Base-by-base conservation (phyloP, 2,329 filamentous ascomycete species). In the Lachnellula occidentalis region DNA sequence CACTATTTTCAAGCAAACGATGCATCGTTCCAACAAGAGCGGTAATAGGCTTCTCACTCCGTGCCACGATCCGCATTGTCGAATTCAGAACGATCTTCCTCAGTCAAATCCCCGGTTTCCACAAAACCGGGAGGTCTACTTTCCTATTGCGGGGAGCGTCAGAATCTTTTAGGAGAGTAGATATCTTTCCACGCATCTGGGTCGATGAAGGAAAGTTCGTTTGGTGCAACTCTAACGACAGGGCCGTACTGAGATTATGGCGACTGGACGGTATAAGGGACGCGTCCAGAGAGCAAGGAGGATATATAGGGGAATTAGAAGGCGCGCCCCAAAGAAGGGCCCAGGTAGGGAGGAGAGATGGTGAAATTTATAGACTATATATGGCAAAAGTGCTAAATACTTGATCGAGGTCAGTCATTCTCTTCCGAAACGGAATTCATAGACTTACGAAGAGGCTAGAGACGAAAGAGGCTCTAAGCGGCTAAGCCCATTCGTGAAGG, bases 1-100 rank as follows among this genome's bases (percentile, higher is more conserved):
- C 36, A 5, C 22, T 71, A 24, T 75, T 77, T 58, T 79, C 76
- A 5, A 88, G 76, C 6, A 89, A 72, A 61, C 85, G 82, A 14
- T 54, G 51, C 57, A 15, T 61, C 31, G 51, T 56, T 9, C 62
- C 63, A 14, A 57, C 56, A 21, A 67, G 37, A 8, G 65, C 53
- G 2, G 64, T 67, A 1, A 67, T 64, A 5, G 64, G 69, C 5
- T 68, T 71, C 53, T 71, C 69, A 4, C 61, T 66, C 5, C 27
- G 9, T 11, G 9, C 27, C 27, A 31, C 27, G 12, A 31, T 31
- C 9, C 11, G 12, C 27, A 31, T 9, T 9, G 27, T 31, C 4
- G 9, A 31, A 31, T 12, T 31, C 9, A 9, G 12, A 31, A 31
- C 27, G 27, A 31, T 31, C 27, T 31, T n/a, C n/a, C 9, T 31